Percentiles rank a stretch among this genome's conserved stretches.
Conservation (phyloP, 2,329 filamentous ascomycete species). For the Neofusicoccum ribis region DNA sequence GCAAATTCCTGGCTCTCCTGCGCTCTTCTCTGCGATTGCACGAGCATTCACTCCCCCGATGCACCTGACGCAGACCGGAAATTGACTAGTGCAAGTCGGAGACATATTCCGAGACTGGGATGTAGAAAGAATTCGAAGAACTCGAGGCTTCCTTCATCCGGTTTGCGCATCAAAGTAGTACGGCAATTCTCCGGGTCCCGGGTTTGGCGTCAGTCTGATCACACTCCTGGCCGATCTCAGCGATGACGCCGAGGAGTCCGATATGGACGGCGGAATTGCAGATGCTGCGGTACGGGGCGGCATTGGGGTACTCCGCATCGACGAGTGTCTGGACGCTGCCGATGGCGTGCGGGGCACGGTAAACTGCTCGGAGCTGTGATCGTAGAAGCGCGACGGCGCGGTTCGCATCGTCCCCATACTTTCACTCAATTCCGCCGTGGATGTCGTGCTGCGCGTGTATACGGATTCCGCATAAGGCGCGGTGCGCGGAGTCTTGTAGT, state of each 20-base stretch:
- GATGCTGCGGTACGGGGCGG: neutral
- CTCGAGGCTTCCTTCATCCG: neutral
- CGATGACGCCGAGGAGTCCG: neutral
- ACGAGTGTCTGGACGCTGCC: neutral
- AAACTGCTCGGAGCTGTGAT: neutral
- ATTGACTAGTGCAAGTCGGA: no score
- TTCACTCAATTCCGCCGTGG: constrained; percentile 9
- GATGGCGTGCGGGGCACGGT: constrained; percentile 2
- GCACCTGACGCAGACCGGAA: no score
- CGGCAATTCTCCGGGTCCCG: constrained; percentile 11
- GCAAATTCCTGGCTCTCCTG: no score
- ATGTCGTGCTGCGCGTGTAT: constrained; percentile 17
- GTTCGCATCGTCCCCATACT: constrained; percentile 14
- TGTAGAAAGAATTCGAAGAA: no score
- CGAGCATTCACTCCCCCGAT: neutral
- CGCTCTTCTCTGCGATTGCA: no score
- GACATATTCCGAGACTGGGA: no score
- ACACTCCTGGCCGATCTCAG: constrained; percentile 15
- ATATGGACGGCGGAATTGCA: neutral
- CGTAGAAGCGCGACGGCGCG: constrained; percentile 6
- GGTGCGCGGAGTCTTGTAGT: constrained; percentile 32
- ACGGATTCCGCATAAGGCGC: constrained; percentile 20
- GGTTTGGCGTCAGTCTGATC: constrained; percentile 18
- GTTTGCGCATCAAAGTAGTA: constrained; percentile 15
- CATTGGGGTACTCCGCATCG: constrained; percentile 1